Evolutionary conservation across 306 rosid species (phyloP).

Genomic region (Boehmeria nivea): DNA sequence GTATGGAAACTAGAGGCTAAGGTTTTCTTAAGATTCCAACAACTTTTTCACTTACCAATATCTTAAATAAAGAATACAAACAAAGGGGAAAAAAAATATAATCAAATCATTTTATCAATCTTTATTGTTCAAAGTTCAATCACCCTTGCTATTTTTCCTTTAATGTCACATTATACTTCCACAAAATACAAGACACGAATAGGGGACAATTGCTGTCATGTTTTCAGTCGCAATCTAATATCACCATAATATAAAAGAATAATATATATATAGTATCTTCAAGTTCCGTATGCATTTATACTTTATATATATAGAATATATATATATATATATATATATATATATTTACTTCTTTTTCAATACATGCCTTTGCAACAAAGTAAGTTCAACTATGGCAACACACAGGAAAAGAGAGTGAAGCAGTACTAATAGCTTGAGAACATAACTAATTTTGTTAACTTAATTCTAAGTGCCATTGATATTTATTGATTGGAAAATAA

Average conservation of each 20-base stretch:
- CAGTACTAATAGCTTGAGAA: not conserved
- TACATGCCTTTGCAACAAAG: not conserved
- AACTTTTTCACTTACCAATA: constrained; percentile 10
- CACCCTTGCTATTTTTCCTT: constrained; percentile 29
- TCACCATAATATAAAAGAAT: too few species aligned
- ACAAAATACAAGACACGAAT: constrained; percentile 26
- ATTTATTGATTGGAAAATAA: too few species aligned
- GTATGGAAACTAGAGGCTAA: constrained; percentile 13
- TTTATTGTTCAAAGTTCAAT: constrained; percentile 3
- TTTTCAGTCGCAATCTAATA: constrained; percentile 20
- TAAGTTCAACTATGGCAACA: not conserved
- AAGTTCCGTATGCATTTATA: constrained; percentile 31
- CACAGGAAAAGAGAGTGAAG: not conserved
- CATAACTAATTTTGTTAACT: too few species aligned
- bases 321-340: too few species aligned
- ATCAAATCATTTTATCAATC: constrained; percentile 1
- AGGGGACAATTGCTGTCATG: constrained; percentile 40
- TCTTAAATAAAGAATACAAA: constrained; percentile 19
- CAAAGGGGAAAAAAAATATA: constrained; percentile 15
- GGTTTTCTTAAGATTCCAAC: constrained; percentile 31
- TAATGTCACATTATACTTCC: constrained; percentile 31
- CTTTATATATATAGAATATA: not conserved
- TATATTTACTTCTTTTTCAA: not conserved
- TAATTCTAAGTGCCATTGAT: too few species aligned
- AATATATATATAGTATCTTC: too few species aligned